Percentiles rank a stretch among this genome's conserved stretches.
Evolutionary conservation across 169 alveolate species (phyloP).

Genomic region (Neospora caninum): DNA sequence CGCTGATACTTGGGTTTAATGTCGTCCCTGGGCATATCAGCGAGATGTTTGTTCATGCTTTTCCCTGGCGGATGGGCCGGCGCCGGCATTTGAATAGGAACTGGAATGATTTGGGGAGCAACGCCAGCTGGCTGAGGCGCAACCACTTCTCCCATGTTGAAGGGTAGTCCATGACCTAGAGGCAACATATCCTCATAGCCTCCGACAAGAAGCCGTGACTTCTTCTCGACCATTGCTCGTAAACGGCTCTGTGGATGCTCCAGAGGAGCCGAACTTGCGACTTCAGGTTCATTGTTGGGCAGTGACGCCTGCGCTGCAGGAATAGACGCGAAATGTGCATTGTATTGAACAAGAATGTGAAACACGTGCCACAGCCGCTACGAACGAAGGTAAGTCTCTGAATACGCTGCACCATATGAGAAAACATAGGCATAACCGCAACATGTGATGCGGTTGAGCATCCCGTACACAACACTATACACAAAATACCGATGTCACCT

Average conservation of each 20-base stretch:
- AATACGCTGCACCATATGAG: too few relatives aligned
- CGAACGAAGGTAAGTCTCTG: too few relatives aligned
- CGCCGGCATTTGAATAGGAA: constrained; percentile 6
- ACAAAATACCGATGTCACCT: too few relatives aligned
- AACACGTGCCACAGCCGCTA: too few relatives aligned
- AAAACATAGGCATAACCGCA: too few relatives aligned
- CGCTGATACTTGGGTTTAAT: constrained; percentile 37
- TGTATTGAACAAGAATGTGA: too few relatives aligned
- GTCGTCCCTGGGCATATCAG: constrained; percentile 28
- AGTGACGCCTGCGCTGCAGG: neutral
- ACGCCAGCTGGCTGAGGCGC: neutral
- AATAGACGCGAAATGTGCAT: neutral
- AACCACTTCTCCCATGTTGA: neutral
- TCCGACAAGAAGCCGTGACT: neutral
- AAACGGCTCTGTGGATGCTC: neutral
- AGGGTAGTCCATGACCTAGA: constrained; percentile 14
- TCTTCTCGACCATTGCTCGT: neutral
- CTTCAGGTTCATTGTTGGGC: neutral
- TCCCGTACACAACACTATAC: too few relatives aligned
- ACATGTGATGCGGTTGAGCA: too few relatives aligned
- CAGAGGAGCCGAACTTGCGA: neutral
- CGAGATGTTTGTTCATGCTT: neutral
- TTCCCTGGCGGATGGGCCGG: neutral
- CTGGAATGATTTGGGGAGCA: neutral
- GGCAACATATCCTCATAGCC: neutral